Evolutionary conservation across 2,329 filamentous ascomycete genomes (phyloP).

Genomic region (Huntiella decipiens): DNA sequence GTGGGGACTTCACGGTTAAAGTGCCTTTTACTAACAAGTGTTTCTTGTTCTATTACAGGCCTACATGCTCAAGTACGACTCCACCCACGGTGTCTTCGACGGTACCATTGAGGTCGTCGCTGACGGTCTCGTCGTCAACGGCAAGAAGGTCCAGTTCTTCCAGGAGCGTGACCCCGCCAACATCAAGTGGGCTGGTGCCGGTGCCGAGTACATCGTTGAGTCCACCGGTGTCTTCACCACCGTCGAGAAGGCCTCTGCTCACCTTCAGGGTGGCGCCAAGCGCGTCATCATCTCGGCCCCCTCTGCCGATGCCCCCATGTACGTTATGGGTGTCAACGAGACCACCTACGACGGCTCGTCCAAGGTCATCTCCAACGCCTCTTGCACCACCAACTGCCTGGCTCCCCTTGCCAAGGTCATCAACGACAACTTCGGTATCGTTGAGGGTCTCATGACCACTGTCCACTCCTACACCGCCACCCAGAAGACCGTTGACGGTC

Average conservation of each 20-base stretch:
- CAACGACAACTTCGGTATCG: conserved; percentile 92
- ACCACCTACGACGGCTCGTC: conserved; percentile 78
- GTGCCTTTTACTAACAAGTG: conserved; percentile 2
- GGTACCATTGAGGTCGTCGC: conserved; percentile 57
- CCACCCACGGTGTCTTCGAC: conserved; percentile 92
- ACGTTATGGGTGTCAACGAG: conserved; percentile 99
- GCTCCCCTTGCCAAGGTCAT: conserved; percentile 98
- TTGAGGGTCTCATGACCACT: conserved; percentile 99
- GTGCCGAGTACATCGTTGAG: conserved; percentile 57
- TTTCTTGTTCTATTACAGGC: conserved; percentile 33
- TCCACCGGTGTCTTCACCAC: conserved; percentile 70
- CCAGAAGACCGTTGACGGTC: conserved; percentile 98
- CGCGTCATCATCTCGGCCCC: conserved; percentile 90
- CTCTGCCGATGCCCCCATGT: conserved; percentile 95
- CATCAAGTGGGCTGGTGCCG: conserved; percentile 80
- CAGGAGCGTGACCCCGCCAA: conserved; percentile 34
- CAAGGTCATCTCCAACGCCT: conserved; percentile 95
- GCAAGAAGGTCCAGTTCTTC: conserved; percentile 45
- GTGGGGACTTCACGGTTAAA: no score
- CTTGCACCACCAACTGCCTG: conserved; percentile 99
- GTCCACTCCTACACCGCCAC: conserved; percentile 99
- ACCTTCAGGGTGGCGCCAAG: conserved; percentile 94
- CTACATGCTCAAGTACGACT: conserved; percentile 99
- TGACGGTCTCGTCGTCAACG: conserved; percentile 69
- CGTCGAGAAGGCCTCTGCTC: conserved; percentile 81